Evolutionary conservation across 2,329 filamentous ascomycete genomes (phyloP).

Genomic region (Penicillium olsonii): DNA sequence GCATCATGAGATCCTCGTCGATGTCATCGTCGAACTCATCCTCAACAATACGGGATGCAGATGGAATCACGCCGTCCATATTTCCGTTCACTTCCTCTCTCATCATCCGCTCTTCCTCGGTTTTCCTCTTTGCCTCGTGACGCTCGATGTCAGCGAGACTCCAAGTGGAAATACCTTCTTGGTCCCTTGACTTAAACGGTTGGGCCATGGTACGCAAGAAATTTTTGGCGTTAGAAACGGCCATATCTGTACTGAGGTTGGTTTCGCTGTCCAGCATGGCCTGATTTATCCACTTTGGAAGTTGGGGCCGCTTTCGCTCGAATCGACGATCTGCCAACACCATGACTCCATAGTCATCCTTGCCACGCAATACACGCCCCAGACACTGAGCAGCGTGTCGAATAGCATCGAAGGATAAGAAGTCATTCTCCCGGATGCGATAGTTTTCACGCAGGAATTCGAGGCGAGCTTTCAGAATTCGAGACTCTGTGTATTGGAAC

Average conservation of each 20-base stretch:
- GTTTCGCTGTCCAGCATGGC: slow-evolving; percentile 81
- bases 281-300: slow-evolving; percentile 96
- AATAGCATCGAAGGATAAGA: slow-evolving; percentile 98
- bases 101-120: slow-evolving; percentile 67
- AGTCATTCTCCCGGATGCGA: slow-evolving; percentile 94
- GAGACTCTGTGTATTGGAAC: slow-evolving; percentile 97
- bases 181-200: slow-evolving; percentile 77
- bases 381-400: slow-evolving; percentile 96
- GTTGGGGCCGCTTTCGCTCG: slow-evolving; percentile 82
- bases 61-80: slow-evolving; percentile 25
- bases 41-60: slow-evolving; percentile 24
- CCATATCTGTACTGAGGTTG: slow-evolving; percentile 94
- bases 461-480: slow-evolving; percentile 91
- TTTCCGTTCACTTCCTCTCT: slow-evolving; percentile 51
- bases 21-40: slow-evolving; percentile 47
- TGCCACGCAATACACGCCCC: slow-evolving; percentile 89
- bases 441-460: slow-evolving; percentile 98
- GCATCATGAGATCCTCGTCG: slow-evolving; percentile 46
- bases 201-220: slow-evolving; percentile 92
- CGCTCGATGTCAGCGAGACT: slow-evolving; percentile 73
- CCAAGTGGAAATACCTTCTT: slow-evolving; percentile 94
- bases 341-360: slow-evolving; percentile 99
- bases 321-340: slow-evolving; percentile 93
- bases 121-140: slow-evolving; percentile 69
- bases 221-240: slow-evolving; percentile 81